Conservation (phyloP, 805 yeast genomes). For the Debaryomyces tyrocola region DNA sequence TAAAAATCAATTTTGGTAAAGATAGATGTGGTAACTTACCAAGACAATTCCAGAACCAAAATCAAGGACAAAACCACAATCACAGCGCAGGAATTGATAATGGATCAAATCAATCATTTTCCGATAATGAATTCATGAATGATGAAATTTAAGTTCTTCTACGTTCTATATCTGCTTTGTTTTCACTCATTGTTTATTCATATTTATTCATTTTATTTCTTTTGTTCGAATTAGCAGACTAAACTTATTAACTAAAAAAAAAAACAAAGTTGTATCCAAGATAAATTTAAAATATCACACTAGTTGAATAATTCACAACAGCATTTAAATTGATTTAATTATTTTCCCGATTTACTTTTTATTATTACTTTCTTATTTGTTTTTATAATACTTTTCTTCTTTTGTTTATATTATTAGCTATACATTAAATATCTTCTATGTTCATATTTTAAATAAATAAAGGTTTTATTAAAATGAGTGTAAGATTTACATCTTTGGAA, state of each 20-base stretch:
- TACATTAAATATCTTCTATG: background rate
- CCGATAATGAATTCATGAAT: slow-evolving; percentile 21
- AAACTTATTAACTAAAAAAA: no score
- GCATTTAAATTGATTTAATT: no score
- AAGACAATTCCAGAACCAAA: slow-evolving; percentile 57
- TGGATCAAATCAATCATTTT: slow-evolving; percentile 19
- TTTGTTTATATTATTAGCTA: slow-evolving; percentile 8
- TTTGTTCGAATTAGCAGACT: background rate
- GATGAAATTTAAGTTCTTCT: slow-evolving; percentile 14
- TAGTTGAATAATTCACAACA: no score
- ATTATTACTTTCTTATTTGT: background rate
- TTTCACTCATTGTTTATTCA: background rate
- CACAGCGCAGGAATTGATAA: slow-evolving; percentile 11
- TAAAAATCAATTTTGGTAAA: slow-evolving; percentile 89
- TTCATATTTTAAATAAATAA: background rate
- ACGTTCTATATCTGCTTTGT: background rate
- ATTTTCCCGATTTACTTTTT: background rate
- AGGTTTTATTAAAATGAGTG: background rate
- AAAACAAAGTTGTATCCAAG: no score
- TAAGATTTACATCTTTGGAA: slow-evolving; percentile 31
- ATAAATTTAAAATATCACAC: no score
- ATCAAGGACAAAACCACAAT: slow-evolving; percentile 6
- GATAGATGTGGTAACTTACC: slow-evolving; percentile 96
- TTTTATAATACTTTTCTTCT: slow-evolving; percentile 5
- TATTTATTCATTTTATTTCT: background rate